Base-by-base conservation (phyloP, 768 basidiomycete species). In the Serpula lacrymans region DNA sequence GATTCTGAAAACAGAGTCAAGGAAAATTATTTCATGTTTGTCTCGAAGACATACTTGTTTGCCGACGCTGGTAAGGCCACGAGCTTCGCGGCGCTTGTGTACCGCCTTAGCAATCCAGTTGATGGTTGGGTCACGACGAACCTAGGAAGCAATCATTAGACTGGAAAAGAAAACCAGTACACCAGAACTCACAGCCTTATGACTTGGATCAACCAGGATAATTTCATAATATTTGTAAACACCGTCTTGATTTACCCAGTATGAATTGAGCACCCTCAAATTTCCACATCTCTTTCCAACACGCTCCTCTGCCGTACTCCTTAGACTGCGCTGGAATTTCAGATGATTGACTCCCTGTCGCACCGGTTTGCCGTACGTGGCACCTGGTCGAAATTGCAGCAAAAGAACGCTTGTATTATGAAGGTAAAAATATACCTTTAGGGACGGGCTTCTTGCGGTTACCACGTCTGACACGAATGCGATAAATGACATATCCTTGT, bases 151-250 rank as follows among this genome's bases (percentile, higher is more conserved):
- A 41, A n/a, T 63, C 34, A 54, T 41, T 28, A 16, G 31, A 21
- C 23, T 35, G 17, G 32, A 42, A 1, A 32, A 25, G 21, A 37
- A 31, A 35, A 14, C 38, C 22, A 22, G 13, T 27, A n/a, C 32
- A 22, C 11, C 23, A 21, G 14, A 18, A 69, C 90, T 57, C 62
- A 93, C 91, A 56, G 88, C 91, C 63, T 92, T 94, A 75, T 95
- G 91, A 62, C 63, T 83, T 45, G 92, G 92, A 60, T 99, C 96
- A 44, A 99, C 94, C 51, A 96, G 80, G 64, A 99, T 98, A 58
- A 99, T 91, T 65, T 99, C 96, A 72, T 82, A 99, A 75, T 96
- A 97, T 67, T 95, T 96, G 82, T 95, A 96, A 22, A 96, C 89
- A 68, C 93, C 92, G 62, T 97, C 93, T 71, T 95, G 92, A 71